Base-by-base conservation (phyloP, 441 rosid species). In the Croton laevigatus region DNA sequence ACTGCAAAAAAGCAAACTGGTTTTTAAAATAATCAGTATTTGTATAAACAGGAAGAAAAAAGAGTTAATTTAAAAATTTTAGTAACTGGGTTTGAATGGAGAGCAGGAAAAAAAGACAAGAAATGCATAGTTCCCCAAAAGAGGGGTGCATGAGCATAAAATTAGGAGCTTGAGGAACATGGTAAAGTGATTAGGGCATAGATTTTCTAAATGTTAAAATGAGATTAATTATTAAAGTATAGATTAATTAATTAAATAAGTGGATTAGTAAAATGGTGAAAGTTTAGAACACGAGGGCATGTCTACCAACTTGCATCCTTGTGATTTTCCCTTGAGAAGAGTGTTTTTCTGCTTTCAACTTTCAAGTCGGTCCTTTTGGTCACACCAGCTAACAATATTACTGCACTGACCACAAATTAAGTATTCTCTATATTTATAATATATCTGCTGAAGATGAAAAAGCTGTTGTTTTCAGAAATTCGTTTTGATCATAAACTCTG, bases 81-180 rank as follows among this genome's bases (percentile, higher is more conserved):
- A 38, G 42, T 5, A 8, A 38, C 42, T 38, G 42, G 42, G 19
- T 3, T 52, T n/a, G 57, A 52, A 19, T 0, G 17, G 54, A 16
- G 53, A 14, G n/a, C 44, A 17, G 27, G 37, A 4, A 19, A 27
- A 27, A 27, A 27, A 27, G 37, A 45, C 48, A 51, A 64, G 27
- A 14, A 2, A 42, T 20, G 77, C 74, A 71, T 75, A 49, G 70
- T 75, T 81, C 80, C 74, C 72, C 67, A 71, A 72, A 70, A 72
- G 59, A 79, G 32, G 60, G 12, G 53, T 46, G 36, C 22, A 59
- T 46, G 36, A 66, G 78, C 83, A 73, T 81, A 22, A 68, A 81
- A 79, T 72, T 59, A 79, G 74, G 82, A 70, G 85, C 71, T 71
- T 10, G 49, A 62, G 36, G 72, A 76, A 75, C 79, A 73, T 77